Evolutionary conservation across 306 rosid genomes (phyloP).

Genomic region (Cucurbita moschata): DNA sequence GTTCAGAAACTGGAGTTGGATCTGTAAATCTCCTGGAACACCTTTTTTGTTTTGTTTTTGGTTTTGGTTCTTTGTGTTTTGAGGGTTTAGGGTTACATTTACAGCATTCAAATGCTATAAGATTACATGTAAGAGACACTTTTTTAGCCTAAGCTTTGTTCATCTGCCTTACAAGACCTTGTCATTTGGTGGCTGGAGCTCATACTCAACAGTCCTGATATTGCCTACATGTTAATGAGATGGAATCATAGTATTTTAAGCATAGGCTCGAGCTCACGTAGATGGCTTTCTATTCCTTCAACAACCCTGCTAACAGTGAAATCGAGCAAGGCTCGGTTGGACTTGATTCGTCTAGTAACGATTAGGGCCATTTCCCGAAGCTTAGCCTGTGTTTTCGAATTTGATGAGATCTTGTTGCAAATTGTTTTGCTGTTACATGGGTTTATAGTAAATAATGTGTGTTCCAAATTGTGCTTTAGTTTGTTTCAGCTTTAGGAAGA

Average conservation of each 20-base stretch:
- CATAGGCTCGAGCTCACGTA: neutral
- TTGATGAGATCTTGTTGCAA: neutral
- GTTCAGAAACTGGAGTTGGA: conserved; percentile 24
- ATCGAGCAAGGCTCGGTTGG: too few relatives aligned
- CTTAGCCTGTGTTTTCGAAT: too few relatives aligned
- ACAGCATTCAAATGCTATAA: conserved; percentile 1
- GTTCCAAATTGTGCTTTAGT: neutral
- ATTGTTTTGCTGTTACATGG: neutral
- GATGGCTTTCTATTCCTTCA: neutral
- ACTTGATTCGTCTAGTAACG: neutral
- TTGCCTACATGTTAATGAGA: neutral
- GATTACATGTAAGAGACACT: conserved; percentile 1
- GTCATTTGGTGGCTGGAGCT: neutral
- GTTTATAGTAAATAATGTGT: neutral
- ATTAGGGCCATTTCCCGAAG: neutral
- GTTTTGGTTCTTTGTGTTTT: neutral
- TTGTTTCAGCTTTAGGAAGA: neutral
- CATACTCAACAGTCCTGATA: neutral
- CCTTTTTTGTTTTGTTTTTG: neutral
- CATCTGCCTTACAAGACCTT: neutral
- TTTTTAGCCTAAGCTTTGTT: neutral
- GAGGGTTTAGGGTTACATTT: neutral
- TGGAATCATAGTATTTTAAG: neutral
- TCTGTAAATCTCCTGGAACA: conserved; percentile 41
- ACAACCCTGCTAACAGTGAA: neutral